phyloP scores from a whole-genome alignment of 805 yeast species.

The Clavispora fructus region DNA sequence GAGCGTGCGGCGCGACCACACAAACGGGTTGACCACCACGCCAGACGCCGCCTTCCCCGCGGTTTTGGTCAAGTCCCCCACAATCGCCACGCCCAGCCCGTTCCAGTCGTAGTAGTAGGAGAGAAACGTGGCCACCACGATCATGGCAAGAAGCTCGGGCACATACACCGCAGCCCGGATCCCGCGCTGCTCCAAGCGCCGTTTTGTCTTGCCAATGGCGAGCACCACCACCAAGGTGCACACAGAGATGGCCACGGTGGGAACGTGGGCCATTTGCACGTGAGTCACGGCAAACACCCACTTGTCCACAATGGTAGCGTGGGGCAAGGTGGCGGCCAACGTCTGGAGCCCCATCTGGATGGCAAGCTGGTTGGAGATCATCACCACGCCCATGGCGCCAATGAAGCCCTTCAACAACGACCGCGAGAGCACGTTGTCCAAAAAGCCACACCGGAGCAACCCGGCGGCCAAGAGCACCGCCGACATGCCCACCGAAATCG shows the following conservation, averaged over 20 bases:
- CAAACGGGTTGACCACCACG: constrained; percentile 20
- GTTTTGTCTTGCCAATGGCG: constrained; percentile 16
- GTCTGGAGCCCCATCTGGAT: constrained; percentile 38
- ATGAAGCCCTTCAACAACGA: constrained; percentile 78
- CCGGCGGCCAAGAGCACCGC: constrained; percentile 19
- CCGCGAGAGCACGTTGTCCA: constrained; percentile 74
- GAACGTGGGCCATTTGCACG: constrained; percentile 5
- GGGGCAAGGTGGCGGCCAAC: constrained; percentile 16
- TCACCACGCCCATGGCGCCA: constrained; percentile 78
- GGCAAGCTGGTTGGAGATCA: constrained; percentile 55
- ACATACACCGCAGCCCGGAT: constrained; percentile 19
- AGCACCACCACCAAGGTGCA: constrained; percentile 20
- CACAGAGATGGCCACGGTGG: constrained; percentile 13
- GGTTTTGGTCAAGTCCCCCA: constrained; percentile 20
- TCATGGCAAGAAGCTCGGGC: constrained; percentile 31
- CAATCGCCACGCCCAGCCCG: constrained; percentile 22
- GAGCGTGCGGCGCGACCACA: constrained; percentile 13
- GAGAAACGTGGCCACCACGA: constrained; percentile 23
- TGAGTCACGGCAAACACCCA: constrained; percentile 5
- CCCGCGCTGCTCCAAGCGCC: constrained; percentile 12
- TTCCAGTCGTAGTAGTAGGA: constrained; percentile 22
- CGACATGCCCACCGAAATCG: constrained; percentile 14
- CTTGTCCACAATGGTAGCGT: constrained; percentile 14
- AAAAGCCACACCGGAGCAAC: constrained; percentile 75
- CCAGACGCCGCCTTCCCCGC: background rate